These are phyloP conservation scores for Kregervanrija delftensis DNA, from an alignment of 805 yeast genomes.

Conservation along the genomic window DNA sequence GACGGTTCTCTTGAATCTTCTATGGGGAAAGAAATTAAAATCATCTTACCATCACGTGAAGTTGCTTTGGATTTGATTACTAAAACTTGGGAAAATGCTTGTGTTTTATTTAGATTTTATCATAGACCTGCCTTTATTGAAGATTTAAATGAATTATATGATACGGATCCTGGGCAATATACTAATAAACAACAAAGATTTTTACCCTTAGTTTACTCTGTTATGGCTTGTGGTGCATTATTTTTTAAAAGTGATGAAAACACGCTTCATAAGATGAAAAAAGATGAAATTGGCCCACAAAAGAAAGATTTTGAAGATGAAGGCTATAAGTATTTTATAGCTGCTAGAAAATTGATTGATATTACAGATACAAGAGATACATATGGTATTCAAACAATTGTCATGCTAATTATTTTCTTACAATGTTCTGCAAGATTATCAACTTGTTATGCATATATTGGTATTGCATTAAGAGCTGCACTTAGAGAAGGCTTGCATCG, in stretches of 20 bases:
- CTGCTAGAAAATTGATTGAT: constrained; percentile 73
- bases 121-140: constrained; percentile 76
- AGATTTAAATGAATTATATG: constrained; percentile 70
- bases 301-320: constrained; percentile 53
- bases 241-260: constrained; percentile 50
- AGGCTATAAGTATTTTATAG: constrained; percentile 73
- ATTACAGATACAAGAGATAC: constrained; percentile 80
- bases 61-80: constrained; percentile 64
- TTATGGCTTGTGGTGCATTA: constrained; percentile 84
- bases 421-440: constrained; percentile 86
- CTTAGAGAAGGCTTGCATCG: constrained; percentile 79
- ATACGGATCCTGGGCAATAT: constrained; percentile 64
- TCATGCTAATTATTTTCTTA: constrained; percentile 76
- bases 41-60: constrained; percentile 69
- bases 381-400: constrained; percentile 76
- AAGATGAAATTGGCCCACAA: constrained; percentile 21
- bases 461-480: constrained; percentile 79
- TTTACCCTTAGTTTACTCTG: constrained; percentile 74
- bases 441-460: constrained; percentile 84
- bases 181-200: constrained; percentile 69
- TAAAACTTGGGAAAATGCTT: constrained; percentile 79
- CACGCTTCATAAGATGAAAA: constrained; percentile 18
- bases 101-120: constrained; percentile 77
- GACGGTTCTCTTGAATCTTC: constrained; percentile 34
- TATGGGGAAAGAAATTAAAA: constrained; percentile 42